phyloP scores from a whole-genome alignment of 2,329 filamentous ascomycete genomes.

The Diaporthe vexans region DNA sequence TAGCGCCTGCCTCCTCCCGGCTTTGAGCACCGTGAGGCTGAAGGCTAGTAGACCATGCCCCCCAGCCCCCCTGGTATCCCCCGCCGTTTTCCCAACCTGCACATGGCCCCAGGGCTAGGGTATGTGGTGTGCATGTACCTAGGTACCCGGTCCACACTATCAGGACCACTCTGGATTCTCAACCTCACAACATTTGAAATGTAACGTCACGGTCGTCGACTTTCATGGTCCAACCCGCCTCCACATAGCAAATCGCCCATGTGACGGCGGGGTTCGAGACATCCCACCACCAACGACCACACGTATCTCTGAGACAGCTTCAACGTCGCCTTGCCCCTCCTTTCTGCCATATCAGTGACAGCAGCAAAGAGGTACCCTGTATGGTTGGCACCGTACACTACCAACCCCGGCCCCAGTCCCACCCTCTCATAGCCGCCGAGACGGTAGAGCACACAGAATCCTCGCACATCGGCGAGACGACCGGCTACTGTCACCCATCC shows the following conservation, averaged over 20 bases:
- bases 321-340: conserved; percentile 40
- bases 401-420: background rate
- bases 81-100: background rate
- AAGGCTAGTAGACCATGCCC: background rate
- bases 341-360: conserved; percentile 19
- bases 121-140: background rate
- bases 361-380: conserved; percentile 2
- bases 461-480: background rate
- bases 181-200: conserved; percentile 28
- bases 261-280: conserved; percentile 25
- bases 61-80: too few species aligned
- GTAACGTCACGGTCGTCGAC: conserved; percentile 35
- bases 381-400: too few species aligned
- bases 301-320: conserved; percentile 39
- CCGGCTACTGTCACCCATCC: background rate
- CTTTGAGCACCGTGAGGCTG: conserved; percentile 19
- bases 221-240: conserved; percentile 11
- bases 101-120: background rate
- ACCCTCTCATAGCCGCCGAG: too few species aligned
- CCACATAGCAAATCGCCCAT: conserved; percentile 14
- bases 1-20: conserved; percentile 15
- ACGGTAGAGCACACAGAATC: background rate
- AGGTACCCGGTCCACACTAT: background rate
- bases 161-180: background rate
- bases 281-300: conserved; percentile 27